These are phyloP conservation scores for Diphasiastrum complanatum DNA, from an alignment of 83 land plant species.

Conservation along the genomic window DNA sequence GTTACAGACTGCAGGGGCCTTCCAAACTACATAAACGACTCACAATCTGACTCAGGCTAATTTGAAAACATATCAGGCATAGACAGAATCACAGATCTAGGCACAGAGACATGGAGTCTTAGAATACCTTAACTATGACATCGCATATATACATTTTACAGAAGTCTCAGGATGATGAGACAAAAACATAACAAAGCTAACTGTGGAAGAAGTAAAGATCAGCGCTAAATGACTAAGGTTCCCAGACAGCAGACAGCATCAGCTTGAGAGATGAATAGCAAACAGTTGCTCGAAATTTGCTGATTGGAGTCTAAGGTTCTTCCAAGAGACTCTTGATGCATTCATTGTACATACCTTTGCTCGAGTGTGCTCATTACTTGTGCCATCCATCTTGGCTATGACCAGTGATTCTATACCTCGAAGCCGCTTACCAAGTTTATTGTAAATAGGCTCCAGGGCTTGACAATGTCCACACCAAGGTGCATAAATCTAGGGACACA, in stretches of 20 bases:
- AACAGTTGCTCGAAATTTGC: background rate
- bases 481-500: conserved; percentile 62
- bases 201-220: too few species aligned
- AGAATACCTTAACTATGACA: too few species aligned
- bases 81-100: too few species aligned
- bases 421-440: conserved; percentile 74
- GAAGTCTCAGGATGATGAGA: too few species aligned
- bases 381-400: conserved; percentile 96
- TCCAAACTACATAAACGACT: background rate
- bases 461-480: conserved; percentile 99
- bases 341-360: conserved; percentile 52
- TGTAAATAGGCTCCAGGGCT: conserved; percentile 76
- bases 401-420: conserved; percentile 69
- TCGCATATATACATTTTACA: too few species aligned
- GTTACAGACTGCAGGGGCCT: background rate
- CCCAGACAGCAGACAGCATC: too few species aligned
- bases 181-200: too few species aligned
- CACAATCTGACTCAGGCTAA: too few species aligned
- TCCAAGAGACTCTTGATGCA: background rate
- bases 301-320: background rate
- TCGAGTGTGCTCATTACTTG: conserved; percentile 79
- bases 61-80: too few species aligned
- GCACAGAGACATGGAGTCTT: too few species aligned
- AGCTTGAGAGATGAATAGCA: too few species aligned
- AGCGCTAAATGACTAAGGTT: too few species aligned